A percentile compares a stretch with the other conserved stretches of the same genome.
Evolutionary conservation across 176 grass and related monocot genomes (phyloP).

Genomic region (Musa troglodytarum): DNA sequence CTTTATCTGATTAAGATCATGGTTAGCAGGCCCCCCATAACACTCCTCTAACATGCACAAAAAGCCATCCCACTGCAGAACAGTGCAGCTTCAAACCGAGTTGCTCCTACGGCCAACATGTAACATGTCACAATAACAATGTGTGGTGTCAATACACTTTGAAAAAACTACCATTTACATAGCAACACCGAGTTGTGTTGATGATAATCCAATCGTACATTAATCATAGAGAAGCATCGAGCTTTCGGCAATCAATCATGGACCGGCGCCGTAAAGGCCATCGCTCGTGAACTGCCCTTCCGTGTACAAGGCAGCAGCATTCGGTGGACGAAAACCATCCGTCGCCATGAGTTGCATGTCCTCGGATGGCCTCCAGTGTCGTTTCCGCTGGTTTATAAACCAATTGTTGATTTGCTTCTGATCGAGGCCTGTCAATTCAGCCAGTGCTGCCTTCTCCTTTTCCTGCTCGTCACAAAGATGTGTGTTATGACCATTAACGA

Average conservation of each 20-base stretch:
- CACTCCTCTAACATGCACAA: no score
- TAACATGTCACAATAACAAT: no score
- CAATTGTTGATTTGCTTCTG: constrained; percentile 98
- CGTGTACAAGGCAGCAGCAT: constrained; percentile 25
- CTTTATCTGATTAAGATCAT: no score
- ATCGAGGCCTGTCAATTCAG: constrained; percentile 74
- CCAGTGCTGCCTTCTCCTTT: constrained; percentile 66
- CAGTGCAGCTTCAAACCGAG: no score
- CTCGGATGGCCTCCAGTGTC: constrained; percentile 86
- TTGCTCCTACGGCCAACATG: no score
- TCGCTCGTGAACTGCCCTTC: constrained; percentile 53
- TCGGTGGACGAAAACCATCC: constrained; percentile 45
- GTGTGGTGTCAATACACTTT: no score
- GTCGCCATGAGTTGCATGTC: constrained; percentile 43
- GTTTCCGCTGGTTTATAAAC: constrained; percentile 98
- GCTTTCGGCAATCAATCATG: neutral
- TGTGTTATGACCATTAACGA: neutral
- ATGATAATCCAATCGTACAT: no score
- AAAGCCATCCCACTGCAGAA: no score
- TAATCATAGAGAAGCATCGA: no score
- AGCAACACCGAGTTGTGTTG: no score
- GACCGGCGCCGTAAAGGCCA: constrained; percentile 14
- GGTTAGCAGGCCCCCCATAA: no score
- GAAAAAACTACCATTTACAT: no score
- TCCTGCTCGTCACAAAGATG: constrained; percentile 30